Base-by-base conservation (phyloP, 164 flowering plant genomes). In the Litsea cubeba region DNA sequence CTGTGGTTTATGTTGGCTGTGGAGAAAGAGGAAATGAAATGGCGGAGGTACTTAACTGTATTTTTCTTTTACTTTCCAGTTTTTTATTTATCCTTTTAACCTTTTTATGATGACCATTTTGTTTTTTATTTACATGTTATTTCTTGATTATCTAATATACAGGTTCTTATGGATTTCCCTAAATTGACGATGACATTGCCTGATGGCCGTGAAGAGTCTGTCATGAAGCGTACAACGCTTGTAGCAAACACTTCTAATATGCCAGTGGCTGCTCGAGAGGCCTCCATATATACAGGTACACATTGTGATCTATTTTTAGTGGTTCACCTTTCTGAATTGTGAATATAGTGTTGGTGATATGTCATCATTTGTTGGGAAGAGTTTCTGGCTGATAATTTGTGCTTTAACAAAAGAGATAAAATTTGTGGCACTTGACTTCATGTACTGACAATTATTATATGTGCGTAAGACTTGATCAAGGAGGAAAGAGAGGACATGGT, bases 261-360 rank as follows among this genome's bases (percentile, higher is more conserved):
- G 99, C 99, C 99, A 68, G 99, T 96, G 88, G 99, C 99, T 88
- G 99, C 99, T 77, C 94, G 99, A 75, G 99, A 96, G 84, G 99
- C 99, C 73, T 96, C 99, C 77, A 96, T 96, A 77, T 96, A 96
- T 78, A 96, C 99, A 78, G 99, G 99, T 92, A 77, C 70, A n/a
- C 12, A 25, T 14, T 63, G 26, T 12, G 62, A n/a, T 58, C 62
- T n/a, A 58, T n/a, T n/a, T 17, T 58, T 5, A 40, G 10, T 40
- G 46, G 46, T 40, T 40, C 46, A 1, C 46, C 10, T 40, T 40
- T 40, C 46, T 40, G 46, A 40, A 40, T 40, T 40, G 11, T 40
- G 46, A 40, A 40, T 40, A 40, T 40, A 40, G 46, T 40, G 46
- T 40, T 40, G 46, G 46, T 8, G 46, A 5, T 40, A 40, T 40